These are phyloP conservation scores for Lachnellula occidentalis DNA, from an alignment of 2,329 filamentous ascomycete genomes.

Conservation along the genomic window DNA sequence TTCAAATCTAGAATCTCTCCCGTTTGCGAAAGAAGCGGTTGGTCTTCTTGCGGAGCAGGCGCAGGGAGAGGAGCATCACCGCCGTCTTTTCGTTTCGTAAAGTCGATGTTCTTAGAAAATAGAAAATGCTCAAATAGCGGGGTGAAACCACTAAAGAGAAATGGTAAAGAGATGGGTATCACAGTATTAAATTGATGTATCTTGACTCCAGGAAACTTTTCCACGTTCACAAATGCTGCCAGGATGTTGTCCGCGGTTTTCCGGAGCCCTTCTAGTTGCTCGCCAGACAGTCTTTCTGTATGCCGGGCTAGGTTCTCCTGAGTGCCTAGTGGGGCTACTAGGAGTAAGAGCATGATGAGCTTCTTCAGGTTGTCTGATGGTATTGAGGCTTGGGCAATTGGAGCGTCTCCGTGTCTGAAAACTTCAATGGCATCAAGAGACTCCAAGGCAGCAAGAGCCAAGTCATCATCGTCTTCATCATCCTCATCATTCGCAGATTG, in stretches of 20 bases:
- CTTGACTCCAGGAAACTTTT: constrained; percentile 57
- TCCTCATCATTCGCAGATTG: constrained; percentile 37
- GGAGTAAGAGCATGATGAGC: constrained; percentile 63
- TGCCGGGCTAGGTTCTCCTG: constrained; percentile 62
- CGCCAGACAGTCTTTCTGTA: constrained; percentile 49
- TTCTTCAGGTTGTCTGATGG: constrained; percentile 68
- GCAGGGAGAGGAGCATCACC: constrained; percentile 12
- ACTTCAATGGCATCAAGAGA: constrained; percentile 59
- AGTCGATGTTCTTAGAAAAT: constrained; percentile 66
- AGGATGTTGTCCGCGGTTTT: constrained; percentile 59
- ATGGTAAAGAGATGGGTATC: constrained; percentile 55
- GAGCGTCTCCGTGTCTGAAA: constrained; percentile 47
- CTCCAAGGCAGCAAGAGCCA: constrained; percentile 65
- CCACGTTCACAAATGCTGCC: constrained; percentile 59
- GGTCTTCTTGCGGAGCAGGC: constrained; percentile 18
- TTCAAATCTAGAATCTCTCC: constrained; percentile 62
- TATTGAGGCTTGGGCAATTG: constrained; percentile 60
- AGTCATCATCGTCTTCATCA: constrained; percentile 49
- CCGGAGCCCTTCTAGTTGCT: constrained; percentile 52
- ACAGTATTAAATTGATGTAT: constrained; percentile 56
- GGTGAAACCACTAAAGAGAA: constrained; percentile 62
- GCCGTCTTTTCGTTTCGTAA: constrained; percentile 37
- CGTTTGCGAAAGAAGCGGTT: constrained; percentile 44
- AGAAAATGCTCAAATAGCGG: constrained; percentile 70
- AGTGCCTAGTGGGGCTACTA: constrained; percentile 58